phyloP scores from a whole-genome alignment of 176 grass and related monocot genomes.

The Aegilops tauschii region DNA sequence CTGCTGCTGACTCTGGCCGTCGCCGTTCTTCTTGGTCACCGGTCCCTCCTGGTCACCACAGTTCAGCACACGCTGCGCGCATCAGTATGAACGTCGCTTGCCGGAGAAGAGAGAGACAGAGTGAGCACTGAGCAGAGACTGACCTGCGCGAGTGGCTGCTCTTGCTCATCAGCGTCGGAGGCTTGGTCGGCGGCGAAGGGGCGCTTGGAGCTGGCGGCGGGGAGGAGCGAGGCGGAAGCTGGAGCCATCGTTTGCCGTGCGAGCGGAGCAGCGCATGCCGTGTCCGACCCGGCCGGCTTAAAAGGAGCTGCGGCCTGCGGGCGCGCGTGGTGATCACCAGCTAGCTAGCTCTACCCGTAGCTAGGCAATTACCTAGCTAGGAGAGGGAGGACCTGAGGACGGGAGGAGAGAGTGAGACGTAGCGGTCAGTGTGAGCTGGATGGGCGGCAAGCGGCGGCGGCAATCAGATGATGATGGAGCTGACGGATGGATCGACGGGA shows the following conservation, averaged over 20 bases:
- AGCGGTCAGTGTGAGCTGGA: constrained; percentile 25
- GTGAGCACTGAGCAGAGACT: background rate
- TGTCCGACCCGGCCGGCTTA: background rate
- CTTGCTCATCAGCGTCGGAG: background rate
- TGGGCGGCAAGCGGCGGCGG: background rate
- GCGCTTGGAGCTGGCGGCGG: constrained; percentile 24
- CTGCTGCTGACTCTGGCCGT: background rate
- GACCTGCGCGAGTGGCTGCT: constrained; percentile 13
- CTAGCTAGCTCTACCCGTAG: background rate
- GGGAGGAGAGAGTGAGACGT: background rate
- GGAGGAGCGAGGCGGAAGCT: constrained; percentile 12
- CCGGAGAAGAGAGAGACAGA: background rate
- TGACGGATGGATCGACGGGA: background rate
- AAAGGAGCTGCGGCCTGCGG: background rate
- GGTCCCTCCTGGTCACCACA: background rate
- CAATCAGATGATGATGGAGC: background rate
- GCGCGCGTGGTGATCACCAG: background rate
- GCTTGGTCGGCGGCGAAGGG: background rate
- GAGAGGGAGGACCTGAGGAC: no score
- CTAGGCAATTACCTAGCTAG: background rate
- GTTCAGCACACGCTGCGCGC: background rate
- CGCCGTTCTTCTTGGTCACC: background rate
- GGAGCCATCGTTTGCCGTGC: constrained; percentile 29
- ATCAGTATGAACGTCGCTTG: background rate
- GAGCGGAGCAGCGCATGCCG: constrained; percentile 32